Base-by-base conservation (phyloP, 371 early-diverging fungal genomes). In the Saksenaea vasiformis region DNA sequence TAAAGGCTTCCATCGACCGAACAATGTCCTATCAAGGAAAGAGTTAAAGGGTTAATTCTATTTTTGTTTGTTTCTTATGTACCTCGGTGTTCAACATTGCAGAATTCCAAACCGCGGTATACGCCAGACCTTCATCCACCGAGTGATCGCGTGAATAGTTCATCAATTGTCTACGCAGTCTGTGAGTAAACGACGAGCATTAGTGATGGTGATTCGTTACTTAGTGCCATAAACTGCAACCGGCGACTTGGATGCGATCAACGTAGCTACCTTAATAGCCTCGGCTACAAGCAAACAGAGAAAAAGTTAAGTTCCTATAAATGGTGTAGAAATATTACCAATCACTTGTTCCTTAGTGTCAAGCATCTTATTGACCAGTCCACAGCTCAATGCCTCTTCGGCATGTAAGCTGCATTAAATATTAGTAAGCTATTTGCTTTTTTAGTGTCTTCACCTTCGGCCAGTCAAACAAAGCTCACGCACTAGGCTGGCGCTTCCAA, bases 81-180 rank as follows among this genome's bases (percentile, higher is more conserved):
- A 87, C 87, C 62, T 90, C 84, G 13, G 94, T 87, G 60, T 91
- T 85, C 55, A 93, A 80, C 87, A 94, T 93, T 37, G 86, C 83
- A 35, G 87, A 59, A 72, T 93, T 97, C 97, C 97, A 97, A 34
- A 91, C 72, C n/a, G 88, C 91, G 22, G 90, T 90, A 74, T 96
- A 94, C n/a, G 80, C 74, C 51, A 98, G 83, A 26, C 96, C 94
- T 71, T 97, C 97, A 54, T 82, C 85, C 4, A 94, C 93, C 10
- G 91, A 80, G 67, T 96, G 97, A 69, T 96, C 96, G 37, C 97
- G 90, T 19, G 93, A 90, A 77, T 92, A 93, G 69, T 93, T 93
- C 61, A 98, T 82, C 28, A 91, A 67, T 31, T 92, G 91, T 66
- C 92, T 90, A 61, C 2, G 28, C 22, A 58, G 17, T 24, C 3